Conservation (phyloP, 805 yeast species). For the Kregervanrija pseudodelftensis region DNA sequence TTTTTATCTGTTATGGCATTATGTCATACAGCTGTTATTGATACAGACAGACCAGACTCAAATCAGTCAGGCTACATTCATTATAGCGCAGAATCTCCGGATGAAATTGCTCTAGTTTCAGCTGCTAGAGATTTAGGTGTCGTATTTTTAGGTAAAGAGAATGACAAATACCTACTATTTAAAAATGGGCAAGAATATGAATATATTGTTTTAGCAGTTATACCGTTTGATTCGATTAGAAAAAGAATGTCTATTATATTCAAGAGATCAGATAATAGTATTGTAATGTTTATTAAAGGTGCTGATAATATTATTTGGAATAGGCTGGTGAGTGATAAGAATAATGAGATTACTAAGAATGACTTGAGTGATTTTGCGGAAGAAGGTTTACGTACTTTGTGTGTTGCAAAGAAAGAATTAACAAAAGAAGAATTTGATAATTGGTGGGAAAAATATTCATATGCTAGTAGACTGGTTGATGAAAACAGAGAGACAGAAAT, state of each 20-base stretch:
- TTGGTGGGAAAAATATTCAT: slow-evolving; percentile 51
- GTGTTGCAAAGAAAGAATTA: slow-evolving; percentile 55
- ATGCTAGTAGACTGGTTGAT: slow-evolving; percentile 49
- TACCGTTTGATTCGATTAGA: slow-evolving; percentile 64
- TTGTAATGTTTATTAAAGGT: slow-evolving; percentile 56
- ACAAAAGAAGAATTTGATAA: slow-evolving; percentile 36
- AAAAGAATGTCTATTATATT: slow-evolving; percentile 74
- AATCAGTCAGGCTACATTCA: slow-evolving; percentile 30
- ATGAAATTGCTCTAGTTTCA: slow-evolving; percentile 74
- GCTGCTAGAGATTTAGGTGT: slow-evolving; percentile 70
- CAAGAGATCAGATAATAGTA: slow-evolving; percentile 33
- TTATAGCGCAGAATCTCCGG: slow-evolving; percentile 78
- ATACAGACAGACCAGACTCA: not conserved
- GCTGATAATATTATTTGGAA: slow-evolving; percentile 68
- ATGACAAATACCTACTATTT: slow-evolving; percentile 38
- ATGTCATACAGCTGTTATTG: slow-evolving; percentile 61
- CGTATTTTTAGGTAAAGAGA: slow-evolving; percentile 47
- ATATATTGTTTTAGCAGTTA: slow-evolving; percentile 45
- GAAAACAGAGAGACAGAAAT: slow-evolving; percentile 52
- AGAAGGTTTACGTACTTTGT: slow-evolving; percentile 73
- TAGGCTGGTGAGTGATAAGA: slow-evolving; percentile 23
- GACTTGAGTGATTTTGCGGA: slow-evolving; percentile 65
- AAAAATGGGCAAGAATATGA: slow-evolving; percentile 38
- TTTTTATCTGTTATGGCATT: slow-evolving; percentile 63
- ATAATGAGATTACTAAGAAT: slow-evolving; percentile 41